Base-by-base conservation (phyloP, 2,329 filamentous ascomycete species). In the Byssochlamys sp. region DNA sequence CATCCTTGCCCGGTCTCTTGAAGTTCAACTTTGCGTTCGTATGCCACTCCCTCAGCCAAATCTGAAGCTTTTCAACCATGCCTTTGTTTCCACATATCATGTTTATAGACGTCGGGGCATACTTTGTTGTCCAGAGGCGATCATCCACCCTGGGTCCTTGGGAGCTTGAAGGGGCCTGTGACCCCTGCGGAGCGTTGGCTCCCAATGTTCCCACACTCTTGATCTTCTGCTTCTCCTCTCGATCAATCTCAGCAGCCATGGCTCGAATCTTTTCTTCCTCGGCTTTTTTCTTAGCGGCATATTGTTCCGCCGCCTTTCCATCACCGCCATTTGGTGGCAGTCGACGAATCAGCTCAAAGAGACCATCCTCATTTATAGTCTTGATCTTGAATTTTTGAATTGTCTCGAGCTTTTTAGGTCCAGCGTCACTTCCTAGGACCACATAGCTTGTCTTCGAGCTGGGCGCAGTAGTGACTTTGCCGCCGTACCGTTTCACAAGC, bases 31-130 rank as follows among this genome's bases (percentile, higher is more conserved):
- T 90, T 58, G 89, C 87, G 57, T 84, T 84, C 70, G 88, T 89
- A 24, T 83, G 83, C 84, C 92, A 99, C 62, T 85, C 85, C 58
- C 84, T 84, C 55, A 99, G 79, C 94, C 94, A 99, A 28, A 77
- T 80, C 68, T 95, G 90, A 10, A 99, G 86, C 70, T 88, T 95
- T 69, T 97, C 91, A 0, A 99, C 92, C 29, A 87, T 84, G 1
- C 77, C 80, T 73, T 97, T 97, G 75, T 99, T 99, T 62, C 94
- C 94, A 71, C 92, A 97, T 53, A 99, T 96, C 69, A 96, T 91
- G 58, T 77, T 87, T 50, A 95, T 79, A 56, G 87, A 82, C 1
- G 88, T 89, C 2, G 94, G 94, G 0, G 94, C 94, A 73, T 99
- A 97, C 67, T 96, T 97, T 51, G 87, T 89, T 1, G 94, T 99